A percentile compares a stretch with the other conserved stretches of the same genome.
Evolutionary conservation across 768 basidiomycete species (phyloP).

Genomic region (Leucocoprinus sp.): DNA sequence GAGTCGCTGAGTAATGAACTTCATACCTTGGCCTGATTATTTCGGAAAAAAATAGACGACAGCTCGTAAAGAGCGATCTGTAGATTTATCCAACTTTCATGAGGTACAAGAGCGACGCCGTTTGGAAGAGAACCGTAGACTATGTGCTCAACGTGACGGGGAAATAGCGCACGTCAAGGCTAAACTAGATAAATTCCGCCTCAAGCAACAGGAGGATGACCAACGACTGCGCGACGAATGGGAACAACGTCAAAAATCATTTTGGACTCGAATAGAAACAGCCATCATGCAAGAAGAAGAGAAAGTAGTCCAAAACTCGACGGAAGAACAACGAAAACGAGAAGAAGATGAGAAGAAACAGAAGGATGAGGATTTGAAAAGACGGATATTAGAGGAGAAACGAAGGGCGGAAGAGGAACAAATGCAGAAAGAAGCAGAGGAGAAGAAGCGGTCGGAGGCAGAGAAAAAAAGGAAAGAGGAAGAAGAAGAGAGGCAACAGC

Average conservation of each 20-base stretch:
- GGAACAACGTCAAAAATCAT: conserved; percentile 43
- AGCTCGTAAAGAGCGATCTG: conserved; percentile 35
- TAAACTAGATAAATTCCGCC: conserved; percentile 32
- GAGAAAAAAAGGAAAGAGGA: conserved; percentile 31
- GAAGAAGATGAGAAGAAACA: conserved; percentile 38
- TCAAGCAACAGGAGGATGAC: conserved; percentile 40
- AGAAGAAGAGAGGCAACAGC: conserved; percentile 27
- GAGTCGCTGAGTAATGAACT: conserved; percentile 15
- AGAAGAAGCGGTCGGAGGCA: conserved; percentile 28
- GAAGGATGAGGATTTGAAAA: conserved; percentile 33
- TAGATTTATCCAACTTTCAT: conserved; percentile 24
- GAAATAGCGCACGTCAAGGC: conserved; percentile 45
- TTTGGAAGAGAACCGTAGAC: conserved; percentile 24
- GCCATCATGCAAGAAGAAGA: conserved; percentile 60
- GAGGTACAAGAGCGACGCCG: conserved; percentile 39
- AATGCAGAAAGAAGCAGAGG: conserved; percentile 34
- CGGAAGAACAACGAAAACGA: conserved; percentile 46
- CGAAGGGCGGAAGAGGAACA: conserved; percentile 35
- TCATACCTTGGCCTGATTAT: not conserved
- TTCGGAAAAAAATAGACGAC: conserved; percentile 25
- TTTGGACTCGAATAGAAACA: conserved; percentile 53
- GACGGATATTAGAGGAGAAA: conserved; percentile 40
- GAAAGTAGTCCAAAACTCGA: conserved; percentile 40
- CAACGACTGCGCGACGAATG: conserved; percentile 34
- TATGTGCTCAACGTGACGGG: conserved; percentile 34